Conservation (phyloP, 495 filamentous ascomycete species). For the Cenococcum geophilum region DNA sequence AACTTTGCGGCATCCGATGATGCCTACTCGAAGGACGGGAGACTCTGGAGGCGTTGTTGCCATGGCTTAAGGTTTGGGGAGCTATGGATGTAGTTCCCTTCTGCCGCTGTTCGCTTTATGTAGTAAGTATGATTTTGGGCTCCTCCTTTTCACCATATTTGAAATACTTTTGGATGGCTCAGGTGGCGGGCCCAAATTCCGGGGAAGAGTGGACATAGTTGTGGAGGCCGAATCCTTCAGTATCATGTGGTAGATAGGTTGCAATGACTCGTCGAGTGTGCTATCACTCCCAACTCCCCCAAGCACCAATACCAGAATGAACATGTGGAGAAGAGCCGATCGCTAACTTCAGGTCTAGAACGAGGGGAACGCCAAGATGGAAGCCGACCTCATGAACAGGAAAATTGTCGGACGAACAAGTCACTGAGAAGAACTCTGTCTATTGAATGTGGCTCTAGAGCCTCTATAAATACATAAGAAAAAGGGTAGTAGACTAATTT, state of each 20-base stretch:
- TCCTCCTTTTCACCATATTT: neutral
- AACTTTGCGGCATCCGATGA: constrained; percentile 46
- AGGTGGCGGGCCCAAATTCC: too few species aligned
- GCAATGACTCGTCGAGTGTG: neutral
- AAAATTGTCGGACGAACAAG: too few species aligned
- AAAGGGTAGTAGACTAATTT: too few species aligned
- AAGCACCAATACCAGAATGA: too few species aligned
- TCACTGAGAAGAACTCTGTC: too few species aligned
- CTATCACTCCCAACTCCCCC: neutral
- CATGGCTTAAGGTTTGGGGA: neutral
- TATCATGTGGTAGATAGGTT: too few species aligned
- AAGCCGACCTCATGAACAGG: too few species aligned
- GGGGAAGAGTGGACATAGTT: too few species aligned
- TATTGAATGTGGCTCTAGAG: too few species aligned
- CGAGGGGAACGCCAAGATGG: neutral
- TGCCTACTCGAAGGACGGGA: constrained; percentile 36
- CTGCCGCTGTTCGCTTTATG: neutral
- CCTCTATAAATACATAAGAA: too few species aligned
- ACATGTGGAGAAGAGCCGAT: neutral
- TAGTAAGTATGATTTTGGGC: neutral
- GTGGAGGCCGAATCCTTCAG: too few species aligned
- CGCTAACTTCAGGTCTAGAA: neutral
- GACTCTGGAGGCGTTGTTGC: neutral
- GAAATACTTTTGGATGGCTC: neutral
- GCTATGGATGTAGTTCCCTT: neutral